Conservation (phyloP, 2,329 filamentous ascomycete genomes). For the Pseudocercospora crystallina region DNA sequence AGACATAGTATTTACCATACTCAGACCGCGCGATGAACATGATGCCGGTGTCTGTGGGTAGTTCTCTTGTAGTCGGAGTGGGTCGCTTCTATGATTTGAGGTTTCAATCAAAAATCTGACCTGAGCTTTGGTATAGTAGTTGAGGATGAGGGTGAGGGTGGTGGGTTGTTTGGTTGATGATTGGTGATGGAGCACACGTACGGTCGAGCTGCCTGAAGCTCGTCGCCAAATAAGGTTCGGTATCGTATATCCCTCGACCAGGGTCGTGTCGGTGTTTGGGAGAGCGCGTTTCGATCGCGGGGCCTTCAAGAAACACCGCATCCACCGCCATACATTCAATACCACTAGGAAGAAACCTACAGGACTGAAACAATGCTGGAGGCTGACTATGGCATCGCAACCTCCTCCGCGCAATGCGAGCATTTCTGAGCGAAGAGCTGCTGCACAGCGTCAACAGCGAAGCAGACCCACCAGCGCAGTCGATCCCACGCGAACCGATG, state of each 20-base stretch:
- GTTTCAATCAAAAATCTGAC: no score
- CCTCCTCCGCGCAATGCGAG: constrained; percentile 27
- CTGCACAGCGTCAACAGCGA: constrained; percentile 28
- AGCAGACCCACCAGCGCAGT: constrained; percentile 27
- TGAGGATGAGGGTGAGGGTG: no score
- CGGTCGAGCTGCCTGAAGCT: no score
- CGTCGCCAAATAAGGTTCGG: no score
- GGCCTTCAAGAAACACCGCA: no score
- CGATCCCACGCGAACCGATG: constrained; percentile 16
- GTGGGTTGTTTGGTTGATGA: no score
- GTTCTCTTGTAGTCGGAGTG: no score
- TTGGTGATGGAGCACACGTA: no score
- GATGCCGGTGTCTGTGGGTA: constrained; percentile 47
- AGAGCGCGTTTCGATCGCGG: no score
- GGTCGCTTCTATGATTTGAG: no score
- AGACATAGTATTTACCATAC: constrained; percentile 73
- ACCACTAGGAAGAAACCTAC: background rate
- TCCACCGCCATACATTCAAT: no score
- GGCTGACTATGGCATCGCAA: constrained; percentile 27
- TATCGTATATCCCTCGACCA: background rate
- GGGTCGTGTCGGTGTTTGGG: background rate
- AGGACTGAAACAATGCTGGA: constrained; percentile 10
- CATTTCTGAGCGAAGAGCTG: constrained; percentile 30
- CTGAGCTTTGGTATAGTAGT: no score
- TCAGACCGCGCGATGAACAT: constrained; percentile 99